phyloP scores from a whole-genome alignment of 192 early-diverging fungal genomes.

The Backusella mclennaniae region DNA sequence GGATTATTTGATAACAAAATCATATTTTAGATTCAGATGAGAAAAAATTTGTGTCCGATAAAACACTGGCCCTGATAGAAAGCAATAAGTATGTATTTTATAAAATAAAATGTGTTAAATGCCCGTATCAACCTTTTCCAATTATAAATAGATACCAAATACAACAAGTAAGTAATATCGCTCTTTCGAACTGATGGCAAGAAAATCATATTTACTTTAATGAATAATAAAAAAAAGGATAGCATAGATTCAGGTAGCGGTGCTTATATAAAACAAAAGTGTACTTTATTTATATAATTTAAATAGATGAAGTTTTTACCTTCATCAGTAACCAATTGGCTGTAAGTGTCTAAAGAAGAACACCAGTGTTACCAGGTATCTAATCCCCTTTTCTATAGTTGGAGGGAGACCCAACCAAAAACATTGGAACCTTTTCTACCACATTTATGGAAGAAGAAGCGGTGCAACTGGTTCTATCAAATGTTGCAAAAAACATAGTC shows the following conservation, averaged over 20 bases:
- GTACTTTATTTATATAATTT: too few species aligned
- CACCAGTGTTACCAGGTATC: background rate
- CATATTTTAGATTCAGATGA: background rate
- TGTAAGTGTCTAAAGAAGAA: background rate
- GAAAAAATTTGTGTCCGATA: background rate
- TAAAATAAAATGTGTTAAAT: background rate
- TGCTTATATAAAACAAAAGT: background rate
- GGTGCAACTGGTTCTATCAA: conserved; percentile 72
- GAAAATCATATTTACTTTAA: background rate
- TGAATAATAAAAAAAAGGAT: background rate
- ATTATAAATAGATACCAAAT: conserved; percentile 20
- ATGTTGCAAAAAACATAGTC: conserved; percentile 70
- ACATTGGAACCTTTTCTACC: conserved; percentile 77
- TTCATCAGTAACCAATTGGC: conserved; percentile 32
- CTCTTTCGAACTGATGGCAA: background rate
- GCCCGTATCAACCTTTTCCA: background rate
- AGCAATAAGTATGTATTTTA: background rate
- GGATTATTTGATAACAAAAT: background rate
- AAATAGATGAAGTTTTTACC: conserved; percentile 22
- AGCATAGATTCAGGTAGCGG: conserved; percentile 26
- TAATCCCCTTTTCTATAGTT: conserved; percentile 43
- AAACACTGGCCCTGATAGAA: background rate
- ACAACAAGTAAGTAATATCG: conserved; percentile 23
- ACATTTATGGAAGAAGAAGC: conserved; percentile 62
- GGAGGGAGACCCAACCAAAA: conserved; percentile 74